phyloP scores from a whole-genome alignment of 768 basidiomycete genomes.

The Leccinum uliginosum region DNA sequence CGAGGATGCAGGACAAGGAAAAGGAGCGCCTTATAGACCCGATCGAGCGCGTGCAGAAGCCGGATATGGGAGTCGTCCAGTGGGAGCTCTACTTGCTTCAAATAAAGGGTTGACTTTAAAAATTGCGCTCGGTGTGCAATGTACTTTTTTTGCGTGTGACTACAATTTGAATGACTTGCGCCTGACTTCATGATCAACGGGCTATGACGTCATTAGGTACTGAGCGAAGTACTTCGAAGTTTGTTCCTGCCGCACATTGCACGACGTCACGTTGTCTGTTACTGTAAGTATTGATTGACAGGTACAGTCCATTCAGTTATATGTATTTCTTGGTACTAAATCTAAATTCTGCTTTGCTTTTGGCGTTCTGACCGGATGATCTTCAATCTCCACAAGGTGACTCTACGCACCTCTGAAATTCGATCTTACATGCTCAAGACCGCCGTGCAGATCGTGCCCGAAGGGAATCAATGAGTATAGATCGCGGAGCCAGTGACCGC shows the following conservation, averaged over 20 bases:
- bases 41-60: constrained; percentile 50
- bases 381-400: neutral
- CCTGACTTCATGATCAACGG: neutral
- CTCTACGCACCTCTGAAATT: neutral
- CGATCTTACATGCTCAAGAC: neutral
- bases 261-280: neutral
- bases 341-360: neutral
- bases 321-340: neutral
- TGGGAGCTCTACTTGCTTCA: constrained; percentile 26
- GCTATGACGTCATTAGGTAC: neutral
- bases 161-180: neutral
- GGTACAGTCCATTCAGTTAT: neutral
- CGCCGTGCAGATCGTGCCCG: neutral
- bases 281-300: neutral
- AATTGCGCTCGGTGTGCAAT: neutral
- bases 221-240: neutral
- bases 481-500: neutral
- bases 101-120: neutral
- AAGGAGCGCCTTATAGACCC: constrained; percentile 46
- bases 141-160: neutral
- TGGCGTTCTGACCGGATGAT: neutral
- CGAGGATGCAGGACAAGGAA: constrained; percentile 52
- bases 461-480: neutral
- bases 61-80: constrained; percentile 27
- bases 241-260: neutral